Conservation (phyloP, 495 filamentous ascomycete genomes). For the Ascodesmis nigricans region DNA sequence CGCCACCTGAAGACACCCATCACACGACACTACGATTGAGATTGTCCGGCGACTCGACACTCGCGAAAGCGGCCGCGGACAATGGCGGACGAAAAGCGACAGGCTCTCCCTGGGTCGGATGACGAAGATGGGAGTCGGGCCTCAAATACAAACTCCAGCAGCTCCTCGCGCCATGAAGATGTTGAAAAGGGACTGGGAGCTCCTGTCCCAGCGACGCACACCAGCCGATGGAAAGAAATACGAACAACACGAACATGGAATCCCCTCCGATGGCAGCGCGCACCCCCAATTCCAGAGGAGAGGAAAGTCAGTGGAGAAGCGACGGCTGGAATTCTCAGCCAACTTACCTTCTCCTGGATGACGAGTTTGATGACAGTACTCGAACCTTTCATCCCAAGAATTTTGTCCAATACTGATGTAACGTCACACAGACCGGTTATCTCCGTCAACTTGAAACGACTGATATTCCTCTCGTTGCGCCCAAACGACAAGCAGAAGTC, state of each 20-base stretch:
- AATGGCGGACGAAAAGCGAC: too few relatives aligned
- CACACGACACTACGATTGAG: too few relatives aligned
- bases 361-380: constrained; percentile 42
- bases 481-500: constrained; percentile 44
- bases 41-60: too few relatives aligned
- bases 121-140: neutral
- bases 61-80: too few relatives aligned
- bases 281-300: constrained; percentile 38
- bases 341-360: constrained; percentile 46
- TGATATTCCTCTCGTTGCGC: constrained; percentile 78
- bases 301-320: constrained; percentile 34
- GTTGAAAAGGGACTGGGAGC: constrained; percentile 1
- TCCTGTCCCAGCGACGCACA: neutral
- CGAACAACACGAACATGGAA: constrained; percentile 23
- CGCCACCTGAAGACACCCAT: too few relatives aligned
- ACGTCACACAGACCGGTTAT: constrained; percentile 40
- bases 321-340: constrained; percentile 35
- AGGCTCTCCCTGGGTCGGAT: too few relatives aligned
- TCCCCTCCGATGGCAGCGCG: constrained; percentile 36
- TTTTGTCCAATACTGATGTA: neutral
- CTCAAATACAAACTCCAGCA: constrained; percentile 1
- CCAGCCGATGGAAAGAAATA: neutral
- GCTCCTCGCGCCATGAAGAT: neutral
- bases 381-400: constrained; percentile 8
- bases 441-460: constrained; percentile 58